These are phyloP conservation scores for Ajuga chamaepitys DNA, from an alignment of 257 asterid genomes.

Conservation along the genomic window DNA sequence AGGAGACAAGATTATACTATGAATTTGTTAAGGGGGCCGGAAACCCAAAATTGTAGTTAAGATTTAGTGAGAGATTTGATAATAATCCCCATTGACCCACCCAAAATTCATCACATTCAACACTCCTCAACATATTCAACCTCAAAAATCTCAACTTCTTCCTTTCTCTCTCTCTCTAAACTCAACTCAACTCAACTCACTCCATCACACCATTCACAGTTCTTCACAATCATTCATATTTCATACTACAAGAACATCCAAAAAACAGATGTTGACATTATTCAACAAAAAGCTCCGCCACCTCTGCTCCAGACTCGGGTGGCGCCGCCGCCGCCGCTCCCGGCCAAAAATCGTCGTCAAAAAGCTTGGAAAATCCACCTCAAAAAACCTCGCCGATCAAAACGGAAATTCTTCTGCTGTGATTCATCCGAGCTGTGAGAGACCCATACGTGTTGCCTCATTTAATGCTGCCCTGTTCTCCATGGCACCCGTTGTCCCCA, in stretches of 20 bases:
- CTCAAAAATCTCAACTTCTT: slow-evolving; percentile 18
- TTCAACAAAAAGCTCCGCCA: slow-evolving; percentile 51
- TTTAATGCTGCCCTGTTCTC: slow-evolving; percentile 96
- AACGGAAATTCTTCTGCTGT: slow-evolving; percentile 43
- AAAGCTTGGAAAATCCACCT: slow-evolving; percentile 47
- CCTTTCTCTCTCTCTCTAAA: slow-evolving; percentile 8
- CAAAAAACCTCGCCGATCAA: slow-evolving; percentile 22
- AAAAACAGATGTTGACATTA: slow-evolving; percentile 34
- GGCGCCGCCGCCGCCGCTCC: slow-evolving; percentile 54
- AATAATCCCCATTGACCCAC: slow-evolving; percentile 19
- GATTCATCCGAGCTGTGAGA: slow-evolving; percentile 61
- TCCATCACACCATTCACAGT: background rate
- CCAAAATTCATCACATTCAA: slow-evolving; percentile 1
- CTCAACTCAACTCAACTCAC: background rate
- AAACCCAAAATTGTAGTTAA: background rate
- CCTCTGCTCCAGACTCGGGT: slow-evolving; percentile 44
- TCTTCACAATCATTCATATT: background rate
- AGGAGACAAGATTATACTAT: too few species aligned
- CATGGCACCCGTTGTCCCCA: slow-evolving; percentile 88
- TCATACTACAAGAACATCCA: slow-evolving; percentile 14
- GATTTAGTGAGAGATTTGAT: background rate
- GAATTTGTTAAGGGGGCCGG: background rate
- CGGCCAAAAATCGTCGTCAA: slow-evolving; percentile 47
- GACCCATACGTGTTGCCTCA: slow-evolving; percentile 53
- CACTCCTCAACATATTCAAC: slow-evolving; percentile 11